These are phyloP conservation scores for Aspergillus puulaauensis DNA, from an alignment of 2,329 filamentous ascomycete genomes.

Conservation along the genomic window DNA sequence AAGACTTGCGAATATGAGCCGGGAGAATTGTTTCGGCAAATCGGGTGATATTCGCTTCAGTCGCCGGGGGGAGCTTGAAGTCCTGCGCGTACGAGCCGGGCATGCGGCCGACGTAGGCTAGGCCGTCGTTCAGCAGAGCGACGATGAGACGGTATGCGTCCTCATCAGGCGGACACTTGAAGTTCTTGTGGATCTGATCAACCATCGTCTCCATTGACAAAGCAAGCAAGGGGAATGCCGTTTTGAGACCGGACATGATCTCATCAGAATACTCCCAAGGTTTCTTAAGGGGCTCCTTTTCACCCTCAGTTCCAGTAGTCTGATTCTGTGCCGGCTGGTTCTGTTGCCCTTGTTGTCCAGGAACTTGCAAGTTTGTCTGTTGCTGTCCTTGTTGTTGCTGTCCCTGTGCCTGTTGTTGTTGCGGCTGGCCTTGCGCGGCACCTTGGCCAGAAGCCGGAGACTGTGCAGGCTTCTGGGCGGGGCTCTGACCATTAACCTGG, in stretches of 20 bases:
- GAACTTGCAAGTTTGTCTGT: constrained; percentile 1
- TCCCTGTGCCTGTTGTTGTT: neutral
- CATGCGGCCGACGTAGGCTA: constrained; percentile 87
- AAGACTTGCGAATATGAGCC: constrained; percentile 89
- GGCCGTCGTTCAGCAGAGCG: constrained; percentile 91
- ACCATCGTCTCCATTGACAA: constrained; percentile 99
- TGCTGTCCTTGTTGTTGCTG: constrained; percentile 9
- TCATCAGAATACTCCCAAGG: constrained; percentile 98
- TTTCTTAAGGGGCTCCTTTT: constrained; percentile 61
- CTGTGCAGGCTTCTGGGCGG: constrained; percentile 13
- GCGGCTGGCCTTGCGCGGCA: constrained; percentile 14
- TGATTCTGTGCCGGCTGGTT: constrained; percentile 17
- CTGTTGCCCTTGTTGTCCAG: constrained; percentile 28
- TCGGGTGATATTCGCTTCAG: constrained; percentile 92
- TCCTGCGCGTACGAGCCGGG: constrained; percentile 85
- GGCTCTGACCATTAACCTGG: constrained; percentile 13
- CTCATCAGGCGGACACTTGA: constrained; percentile 97
- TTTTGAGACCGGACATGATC: constrained; percentile 93
- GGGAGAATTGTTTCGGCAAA: constrained; percentile 97
- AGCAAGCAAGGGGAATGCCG: constrained; percentile 90
- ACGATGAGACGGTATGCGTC: constrained; percentile 97
- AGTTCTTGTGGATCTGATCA: constrained; percentile 97
- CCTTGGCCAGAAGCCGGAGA: constrained; percentile 9
- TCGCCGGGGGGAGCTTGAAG: constrained; percentile 83
- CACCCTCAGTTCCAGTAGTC: constrained; percentile 23